These are phyloP conservation scores for Lathyrus oleraceus DNA, from an alignment of 306 rosid genomes.

Conservation along the genomic window DNA sequence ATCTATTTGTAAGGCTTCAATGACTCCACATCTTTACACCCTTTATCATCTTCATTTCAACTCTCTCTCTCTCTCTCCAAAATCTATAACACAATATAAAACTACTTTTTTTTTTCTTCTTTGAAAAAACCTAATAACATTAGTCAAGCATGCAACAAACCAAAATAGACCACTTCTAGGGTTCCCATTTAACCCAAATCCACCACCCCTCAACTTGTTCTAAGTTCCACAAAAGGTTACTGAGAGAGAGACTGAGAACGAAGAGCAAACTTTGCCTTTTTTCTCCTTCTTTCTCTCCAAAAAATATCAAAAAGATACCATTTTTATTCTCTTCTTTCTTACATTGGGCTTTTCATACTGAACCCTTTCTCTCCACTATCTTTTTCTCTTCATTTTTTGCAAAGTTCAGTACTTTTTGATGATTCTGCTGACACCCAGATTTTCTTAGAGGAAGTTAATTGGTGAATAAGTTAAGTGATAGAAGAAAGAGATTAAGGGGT, in stretches of 20 bases:
- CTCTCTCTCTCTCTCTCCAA: constrained; percentile 14
- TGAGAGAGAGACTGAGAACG: constrained; percentile 62
- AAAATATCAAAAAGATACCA: constrained; percentile 14
- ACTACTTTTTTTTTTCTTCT: not conserved
- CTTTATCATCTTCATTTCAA: constrained; percentile 59
- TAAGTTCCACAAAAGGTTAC: not conserved
- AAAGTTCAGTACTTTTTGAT: constrained; percentile 30
- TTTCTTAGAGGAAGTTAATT: constrained; percentile 19
- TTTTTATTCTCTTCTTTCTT: constrained; percentile 34
- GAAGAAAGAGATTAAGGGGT: not conserved
- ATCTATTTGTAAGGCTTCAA: constrained; percentile 88
- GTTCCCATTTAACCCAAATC: constrained; percentile 44
- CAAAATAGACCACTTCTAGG: constrained; percentile 53
- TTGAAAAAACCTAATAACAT: constrained; percentile 16
- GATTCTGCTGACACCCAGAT: constrained; percentile 12
- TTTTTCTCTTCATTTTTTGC: constrained; percentile 19
- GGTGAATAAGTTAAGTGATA: not conserved
- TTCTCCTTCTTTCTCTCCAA: constrained; percentile 62
- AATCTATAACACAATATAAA: constrained; percentile 15
- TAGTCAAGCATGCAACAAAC: constrained; percentile 73
- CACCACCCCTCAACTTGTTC: not conserved
- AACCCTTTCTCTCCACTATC: constrained; percentile 62
- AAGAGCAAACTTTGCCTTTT: constrained; percentile 65
- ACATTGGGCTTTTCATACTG: constrained; percentile 46
- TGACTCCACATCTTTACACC: constrained; percentile 68